Percentiles rank a stretch among this genome's conserved stretches.
Evolutionary conservation across 176 grass and related monocot species (phyloP).

Genomic region (bread wheat (Triticum aestivum)): IWGSC_CS_RefSeq_v2.1 NC_057806.1:393995841-393996340

Average conservation of each 20-base stretch:
- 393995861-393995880: not conserved
- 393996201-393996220: slow-evolving; percentile 50
- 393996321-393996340: not conserved
- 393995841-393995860: not conserved
- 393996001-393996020: slow-evolving; percentile 34
- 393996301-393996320: not conserved
- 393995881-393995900: slow-evolving; percentile 81
- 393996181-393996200: slow-evolving; percentile 46
- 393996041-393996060: not conserved
- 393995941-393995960: slow-evolving; percentile 51
- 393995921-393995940: slow-evolving; percentile 63
- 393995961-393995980: slow-evolving; percentile 42
- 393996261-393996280: slow-evolving; percentile 58
- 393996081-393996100: not conserved
- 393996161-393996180: slow-evolving; percentile 66
- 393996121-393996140: slow-evolving; percentile 43
- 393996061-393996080: not conserved
- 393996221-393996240: slow-evolving; percentile 54
- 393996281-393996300: slow-evolving; percentile 60
- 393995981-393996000: slow-evolving; percentile 65
- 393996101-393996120: slow-evolving; percentile 26
- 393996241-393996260: slow-evolving; percentile 54
- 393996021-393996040: slow-evolving; percentile 31
- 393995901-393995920: slow-evolving; percentile 69
- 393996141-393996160: slow-evolving; percentile 68